Evolutionary conservation across 1,284 basidiomycete genomes (phyloP).

Genomic region (Polyporus tsugae): DNA sequence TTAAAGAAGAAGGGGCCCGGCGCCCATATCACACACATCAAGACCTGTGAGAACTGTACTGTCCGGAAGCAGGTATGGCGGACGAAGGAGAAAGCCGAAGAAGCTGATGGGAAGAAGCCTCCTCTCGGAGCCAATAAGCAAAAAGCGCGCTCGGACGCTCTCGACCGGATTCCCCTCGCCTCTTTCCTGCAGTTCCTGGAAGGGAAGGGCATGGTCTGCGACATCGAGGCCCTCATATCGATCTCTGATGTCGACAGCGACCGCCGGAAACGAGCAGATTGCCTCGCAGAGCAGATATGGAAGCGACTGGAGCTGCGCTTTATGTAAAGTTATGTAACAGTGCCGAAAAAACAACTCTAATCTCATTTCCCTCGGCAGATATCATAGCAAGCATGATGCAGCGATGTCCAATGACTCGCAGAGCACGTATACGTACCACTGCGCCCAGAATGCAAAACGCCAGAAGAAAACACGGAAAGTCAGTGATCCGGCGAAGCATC

Average conservation of each 20-base stretch:
- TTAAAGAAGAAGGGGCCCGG: not conserved
- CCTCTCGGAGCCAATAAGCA: constrained; percentile 3
- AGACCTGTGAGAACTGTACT: not conserved
- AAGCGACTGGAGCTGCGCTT: not conserved
- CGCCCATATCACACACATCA: not conserved
- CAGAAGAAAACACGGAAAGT: not conserved
- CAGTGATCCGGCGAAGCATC: not conserved
- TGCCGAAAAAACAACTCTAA: not conserved
- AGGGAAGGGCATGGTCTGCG: not conserved
- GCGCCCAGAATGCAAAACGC: not conserved
- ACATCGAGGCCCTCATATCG: not conserved
- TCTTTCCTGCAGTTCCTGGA: not conserved
- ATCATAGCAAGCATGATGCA: not conserved
- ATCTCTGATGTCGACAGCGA: not conserved
- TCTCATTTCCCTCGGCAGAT: not conserved
- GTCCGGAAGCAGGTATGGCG: not conserved
- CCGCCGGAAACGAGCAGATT: not conserved
- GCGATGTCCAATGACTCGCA: not conserved
- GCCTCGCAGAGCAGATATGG: not conserved
- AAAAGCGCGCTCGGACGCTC: not conserved
- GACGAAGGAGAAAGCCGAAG: not conserved
- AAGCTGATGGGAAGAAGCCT: not conserved
- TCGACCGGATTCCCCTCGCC: not conserved
- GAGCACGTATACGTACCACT: not conserved
- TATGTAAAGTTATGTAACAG: not conserved